Base-by-base conservation (phyloP, 116 monocot species). In the Phalaenopsis hybrid region DNA sequence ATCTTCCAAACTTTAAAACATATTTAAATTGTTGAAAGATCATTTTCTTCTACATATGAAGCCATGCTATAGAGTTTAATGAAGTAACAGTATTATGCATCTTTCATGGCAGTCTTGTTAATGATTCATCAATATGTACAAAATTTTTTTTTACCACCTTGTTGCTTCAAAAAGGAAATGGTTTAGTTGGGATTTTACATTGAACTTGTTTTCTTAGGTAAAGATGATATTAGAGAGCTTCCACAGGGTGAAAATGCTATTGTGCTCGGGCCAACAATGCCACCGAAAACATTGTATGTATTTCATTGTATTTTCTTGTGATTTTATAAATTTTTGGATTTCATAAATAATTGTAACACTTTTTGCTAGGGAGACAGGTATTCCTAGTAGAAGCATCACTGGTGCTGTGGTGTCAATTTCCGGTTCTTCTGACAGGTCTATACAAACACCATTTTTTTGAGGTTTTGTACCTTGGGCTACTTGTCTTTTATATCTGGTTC, bases 251-350 rank as follows among this genome's bases (percentile, higher is more conserved):
- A 88, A 80, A 85, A 75, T 77, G 86, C 94, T 59, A 85, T 92
- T 76, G 44, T 88, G 51, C 72, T 81, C 79, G 86, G 80, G 48
- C 90, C 88, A 49, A 65, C 81, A 50, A 79, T 86, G 82, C 92
- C 83, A 59, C 88, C 90, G 76, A 94, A 90, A 89, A 90, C 86
- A 88, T 79, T 82, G 97, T 97, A 93, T 81, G 94, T 90, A 20
- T 82, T 6, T n/a, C 75, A 55, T 77, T 61, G 13, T 72, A 55
- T 43, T 15, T 18, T 57, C 20, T 65, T 5, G 3, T 80, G 20
- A 57, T 52, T 79, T n/a, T 52, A 18, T 49, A 15, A n/a, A 52
- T 11, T 61, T 5, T 46, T 17, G 1, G 44, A 76, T 48, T 44
- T 21, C 31, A 70, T 76, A 45, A 5, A 44, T 83, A 79, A 75